Base-by-base conservation (phyloP, 2,329 filamentous ascomycete genomes). In the Chalaropsis thielavioides region DNA sequence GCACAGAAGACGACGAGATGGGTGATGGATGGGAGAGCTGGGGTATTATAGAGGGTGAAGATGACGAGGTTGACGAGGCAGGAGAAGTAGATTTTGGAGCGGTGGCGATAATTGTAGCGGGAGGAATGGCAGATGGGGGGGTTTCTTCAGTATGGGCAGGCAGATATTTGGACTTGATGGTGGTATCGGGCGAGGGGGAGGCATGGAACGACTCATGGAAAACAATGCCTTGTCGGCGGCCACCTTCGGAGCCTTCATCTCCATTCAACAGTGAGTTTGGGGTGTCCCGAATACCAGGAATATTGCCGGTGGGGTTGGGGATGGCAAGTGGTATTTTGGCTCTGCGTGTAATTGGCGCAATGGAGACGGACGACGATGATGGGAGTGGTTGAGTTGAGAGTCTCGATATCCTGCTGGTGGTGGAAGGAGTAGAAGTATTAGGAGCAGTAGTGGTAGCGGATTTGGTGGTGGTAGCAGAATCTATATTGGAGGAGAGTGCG, bases 191-290 rank as follows among this genome's bases (percentile, higher is more conserved):
- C 63, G 82, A 80, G 67, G 80, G 76, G 11, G 81, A 77, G 62
- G 78, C 78, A 64, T 76, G 75, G 68, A 80, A 79, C 35, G 77
- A 73, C 65, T 86, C 83, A 68, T 82, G 78, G 70, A 86, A 86
- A 54, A 86, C 80, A 58, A 85, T 76, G 66, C 83, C 83, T 70
- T 83, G 81, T 44, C 83, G 77, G 65, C 82, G 74, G 38, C 74
- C 75, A 64, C 78, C 75, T 15, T 72, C 72, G 17, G 38, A 68
- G 19, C 54, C 19, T 10, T 58, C 54, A 58, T 58, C 27, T 15
- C 73, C 73, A 22, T 73, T 75, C 65, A 51, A 54, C 62, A 59
- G 59, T 17, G 31, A 61, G 43, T n/a, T 38, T 58, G 54, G 17
- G 7, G 59, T 43, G 41, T 27, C 59, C 13, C 49, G 54, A 35